Conservation (phyloP, 495 filamentous ascomycete species). For the Aspergillus cavernicola region DNA sequence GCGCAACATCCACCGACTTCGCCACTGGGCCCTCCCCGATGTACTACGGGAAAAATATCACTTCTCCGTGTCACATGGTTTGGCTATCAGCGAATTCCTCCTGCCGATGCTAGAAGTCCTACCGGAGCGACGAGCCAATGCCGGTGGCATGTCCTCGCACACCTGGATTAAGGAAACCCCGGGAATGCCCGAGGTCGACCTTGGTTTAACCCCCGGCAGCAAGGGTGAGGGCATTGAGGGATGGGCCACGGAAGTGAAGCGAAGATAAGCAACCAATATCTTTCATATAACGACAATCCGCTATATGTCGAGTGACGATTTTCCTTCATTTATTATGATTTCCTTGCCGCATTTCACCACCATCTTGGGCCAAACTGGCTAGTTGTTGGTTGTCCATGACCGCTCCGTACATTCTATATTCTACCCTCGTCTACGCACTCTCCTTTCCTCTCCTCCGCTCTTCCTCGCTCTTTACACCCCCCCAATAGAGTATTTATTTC, state of each 20-base stretch:
- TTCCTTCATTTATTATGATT: slow-evolving; percentile 16
- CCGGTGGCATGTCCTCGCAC: slow-evolving; percentile 88
- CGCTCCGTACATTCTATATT: slow-evolving; percentile 19
- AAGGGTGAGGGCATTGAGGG: slow-evolving; percentile 93
- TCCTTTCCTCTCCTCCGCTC: background rate
- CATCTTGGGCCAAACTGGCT: slow-evolving; percentile 12
- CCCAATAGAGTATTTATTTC: slow-evolving; percentile 16
- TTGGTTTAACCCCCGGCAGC: slow-evolving; percentile 72
- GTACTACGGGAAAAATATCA: slow-evolving; percentile 97
- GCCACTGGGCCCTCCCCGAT: slow-evolving; percentile 94
- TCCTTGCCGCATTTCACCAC: slow-evolving; percentile 9
- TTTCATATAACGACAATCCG: background rate
- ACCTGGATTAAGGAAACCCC: slow-evolving; percentile 75
- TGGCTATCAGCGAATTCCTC: slow-evolving; percentile 79
- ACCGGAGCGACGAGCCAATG: slow-evolving; percentile 86
- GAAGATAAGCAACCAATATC: slow-evolving; percentile 47
- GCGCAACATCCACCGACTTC: slow-evolving; percentile 93
- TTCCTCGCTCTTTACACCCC: background rate
- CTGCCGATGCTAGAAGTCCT: slow-evolving; percentile 88
- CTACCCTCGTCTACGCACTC: too few species aligned
- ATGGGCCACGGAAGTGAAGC: slow-evolving; percentile 89
- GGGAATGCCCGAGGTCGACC: slow-evolving; percentile 77
- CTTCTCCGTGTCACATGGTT: slow-evolving; percentile 72
- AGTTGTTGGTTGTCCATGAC: slow-evolving; percentile 21
- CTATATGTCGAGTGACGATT: slow-evolving; percentile 11